Evolutionary conservation across 2,329 filamentous ascomycete species (phyloP), one percentile per base, ranked within the genome.

Genomic region (Aspergillus sp.): DNA sequence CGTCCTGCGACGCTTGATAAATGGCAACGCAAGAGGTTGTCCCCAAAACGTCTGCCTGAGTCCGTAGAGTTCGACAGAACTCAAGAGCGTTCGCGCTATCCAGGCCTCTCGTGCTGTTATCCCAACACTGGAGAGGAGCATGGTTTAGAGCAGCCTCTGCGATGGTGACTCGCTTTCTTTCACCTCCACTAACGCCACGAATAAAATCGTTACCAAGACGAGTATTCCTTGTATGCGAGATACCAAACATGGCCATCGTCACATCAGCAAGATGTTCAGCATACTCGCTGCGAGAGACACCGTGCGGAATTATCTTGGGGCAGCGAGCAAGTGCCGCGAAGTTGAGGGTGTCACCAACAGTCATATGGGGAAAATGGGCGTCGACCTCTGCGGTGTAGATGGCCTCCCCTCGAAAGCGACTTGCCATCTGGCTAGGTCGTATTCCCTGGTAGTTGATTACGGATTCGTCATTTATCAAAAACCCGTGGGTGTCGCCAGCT

Each of bases 401-500:
- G 92, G 73, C 92, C 91, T 64, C 51, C 10, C 51, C 51, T 6
- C 51, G 51, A 11, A 39, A 53, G 88, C 88, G 75, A 14, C 29
- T 52, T 6, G 6, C 31, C 49, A 56, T 93, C 89, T 65, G 90
- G 90, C 32, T 89, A 86, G 76, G 91, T 90, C 6, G 78, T 68
- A 70, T 67, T 58, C 73, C 75, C 62, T 93, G 89, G 70, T 94
- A 95, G 78, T 94, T 93, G 73, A 95, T 85, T 60, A 89, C 85
- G 0, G 90, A 87, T 11, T 79, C 76, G 2, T 87, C 77, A 54
- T 90, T 88, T 24, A 93, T 80, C 63, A 83, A 85, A 69, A 94
- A 87, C 55, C 91, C 91, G 65, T 91, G 87, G 49, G 88, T 90
- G 75, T 94, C 90, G 63, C 91, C 90, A 4, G 90, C 84, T 65